Percentiles rank a stretch among this genome's conserved stretches.
Evolutionary conservation across 495 filamentous ascomycete species (phyloP).

Genomic region (Astrocystis sublimbata): DNA sequence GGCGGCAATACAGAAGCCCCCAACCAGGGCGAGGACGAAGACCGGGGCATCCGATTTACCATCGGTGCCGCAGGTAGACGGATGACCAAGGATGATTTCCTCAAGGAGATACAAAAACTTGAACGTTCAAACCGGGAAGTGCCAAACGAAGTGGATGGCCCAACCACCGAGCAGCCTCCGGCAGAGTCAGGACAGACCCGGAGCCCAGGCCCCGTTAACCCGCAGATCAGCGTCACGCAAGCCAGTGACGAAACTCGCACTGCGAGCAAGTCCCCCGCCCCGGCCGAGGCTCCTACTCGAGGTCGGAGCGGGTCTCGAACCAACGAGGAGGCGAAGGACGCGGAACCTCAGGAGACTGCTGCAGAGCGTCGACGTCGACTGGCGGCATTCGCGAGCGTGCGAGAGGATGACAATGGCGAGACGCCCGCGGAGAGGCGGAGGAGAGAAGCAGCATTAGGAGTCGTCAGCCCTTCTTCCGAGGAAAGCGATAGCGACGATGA

Average conservation of each 20-base stretch:
- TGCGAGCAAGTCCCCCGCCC: slow-evolving; percentile 21
- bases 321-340: slow-evolving; percentile 22
- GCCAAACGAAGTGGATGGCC: slow-evolving; percentile 67
- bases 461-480: slow-evolving; percentile 48
- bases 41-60: slow-evolving; percentile 84
- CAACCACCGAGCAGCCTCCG: slow-evolving; percentile 26
- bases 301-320: slow-evolving; percentile 24
- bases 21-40: slow-evolving; percentile 63
- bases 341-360: slow-evolving; percentile 39
- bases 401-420: slow-evolving; percentile 59
- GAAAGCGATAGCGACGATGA: slow-evolving; percentile 66
- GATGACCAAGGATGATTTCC: slow-evolving; percentile 91
- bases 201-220: slow-evolving; percentile 23
- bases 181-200: background rate
- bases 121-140: slow-evolving; percentile 76
- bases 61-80: slow-evolving; percentile 69
- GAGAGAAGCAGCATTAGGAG: slow-evolving; percentile 81
- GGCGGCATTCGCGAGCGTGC: slow-evolving; percentile 39
- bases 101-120: slow-evolving; percentile 75
- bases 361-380: slow-evolving; percentile 44
- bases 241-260: slow-evolving; percentile 24
- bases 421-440: slow-evolving; percentile 81
- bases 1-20: slow-evolving; percentile 34
- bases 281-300: slow-evolving; percentile 9
- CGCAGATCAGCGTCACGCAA: slow-evolving; percentile 29